Conservation (phyloP, 2,329 filamentous ascomycete genomes). For the Decorospora gaudefroyi region DNA sequence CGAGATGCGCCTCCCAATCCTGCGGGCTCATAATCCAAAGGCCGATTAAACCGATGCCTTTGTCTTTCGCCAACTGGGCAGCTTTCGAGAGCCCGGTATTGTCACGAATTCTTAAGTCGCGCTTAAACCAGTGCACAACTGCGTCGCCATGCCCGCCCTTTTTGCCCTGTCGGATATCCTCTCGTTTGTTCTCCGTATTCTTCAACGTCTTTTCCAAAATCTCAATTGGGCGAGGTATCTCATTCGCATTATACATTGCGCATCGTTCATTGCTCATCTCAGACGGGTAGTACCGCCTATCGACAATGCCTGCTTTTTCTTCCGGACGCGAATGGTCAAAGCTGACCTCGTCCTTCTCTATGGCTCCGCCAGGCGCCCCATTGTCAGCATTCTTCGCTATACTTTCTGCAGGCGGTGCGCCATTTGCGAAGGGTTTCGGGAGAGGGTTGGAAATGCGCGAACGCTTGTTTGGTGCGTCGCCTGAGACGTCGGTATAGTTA, state of each 20-base stretch:
- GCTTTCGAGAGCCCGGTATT: conserved; percentile 74
- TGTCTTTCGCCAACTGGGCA: conserved; percentile 66
- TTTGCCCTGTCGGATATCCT: conserved; percentile 48
- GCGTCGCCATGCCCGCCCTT: conserved; percentile 56
- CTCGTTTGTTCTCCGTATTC: conserved; percentile 62
- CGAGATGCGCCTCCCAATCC: conserved; percentile 81
- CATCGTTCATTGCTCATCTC: conserved; percentile 85
- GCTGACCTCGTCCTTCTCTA: conserved; percentile 9
- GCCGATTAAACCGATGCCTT: conserved; percentile 72
- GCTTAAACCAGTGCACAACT: conserved; percentile 90
- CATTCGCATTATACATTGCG: conserved; percentile 70
- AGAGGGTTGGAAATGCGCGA: conserved; percentile 40
- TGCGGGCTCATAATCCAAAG: conserved; percentile 82
- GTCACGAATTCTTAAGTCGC: conserved; percentile 73
- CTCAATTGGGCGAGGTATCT: conserved; percentile 74
- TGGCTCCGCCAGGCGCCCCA: conserved; percentile 20
- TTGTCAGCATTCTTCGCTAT: conserved; percentile 24
- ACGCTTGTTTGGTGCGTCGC: conserved; percentile 45
- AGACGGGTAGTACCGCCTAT: conserved; percentile 73
- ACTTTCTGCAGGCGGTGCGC: conserved; percentile 5
- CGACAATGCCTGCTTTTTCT: conserved; percentile 49
- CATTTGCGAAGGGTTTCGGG: conserved; percentile 32
- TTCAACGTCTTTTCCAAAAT: conserved; percentile 64
- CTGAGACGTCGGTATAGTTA: conserved; percentile 43
- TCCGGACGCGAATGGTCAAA: conserved; percentile 48